Evolutionary conservation across 164 flowering plant species (phyloP).

Genomic region (Aristolochia fimbriata): DNA sequence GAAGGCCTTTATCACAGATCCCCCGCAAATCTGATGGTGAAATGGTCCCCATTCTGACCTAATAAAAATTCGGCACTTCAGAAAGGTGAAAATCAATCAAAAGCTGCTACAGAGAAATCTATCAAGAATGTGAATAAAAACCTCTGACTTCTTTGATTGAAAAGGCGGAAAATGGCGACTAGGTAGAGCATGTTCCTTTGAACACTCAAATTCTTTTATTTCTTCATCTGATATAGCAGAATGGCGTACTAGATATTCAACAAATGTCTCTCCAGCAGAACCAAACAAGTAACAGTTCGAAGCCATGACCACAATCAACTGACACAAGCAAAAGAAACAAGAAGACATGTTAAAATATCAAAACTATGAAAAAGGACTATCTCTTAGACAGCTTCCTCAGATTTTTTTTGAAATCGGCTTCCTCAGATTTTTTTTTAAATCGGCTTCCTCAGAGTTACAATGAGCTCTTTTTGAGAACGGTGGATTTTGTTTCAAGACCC

Average conservation of each 20-base stretch:
- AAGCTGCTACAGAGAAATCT: neutral
- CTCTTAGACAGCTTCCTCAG: too few relatives aligned
- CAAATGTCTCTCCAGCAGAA: slow-evolving; percentile 76
- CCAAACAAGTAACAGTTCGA: slow-evolving; percentile 96
- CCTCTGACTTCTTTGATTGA: slow-evolving; percentile 40
- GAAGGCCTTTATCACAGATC: slow-evolving; percentile 83
- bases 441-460: too few relatives aligned
- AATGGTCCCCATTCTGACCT: slow-evolving; percentile 55
- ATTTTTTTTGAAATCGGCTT: too few relatives aligned
- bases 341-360: neutral
- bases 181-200: slow-evolving; percentile 30
- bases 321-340: slow-evolving; percentile 1
- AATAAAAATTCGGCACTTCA: slow-evolving; percentile 10
- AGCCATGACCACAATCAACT: slow-evolving; percentile 98
- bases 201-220: slow-evolving; percentile 23
- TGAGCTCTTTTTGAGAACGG: too few relatives aligned
- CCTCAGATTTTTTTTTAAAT: too few relatives aligned
- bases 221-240: slow-evolving; percentile 59
- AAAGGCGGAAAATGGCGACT: slow-evolving; percentile 21
- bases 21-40: slow-evolving; percentile 49
- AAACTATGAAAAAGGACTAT: too few relatives aligned
- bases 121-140: slow-evolving; percentile 6
- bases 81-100: slow-evolving; percentile 1
- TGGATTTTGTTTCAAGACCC: too few relatives aligned
- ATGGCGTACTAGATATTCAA: slow-evolving; percentile 85